These are phyloP conservation scores for Phyllosticta paracitricarpa DNA, from an alignment of 2,329 filamentous ascomycete species.

Conservation along the genomic window DNA sequence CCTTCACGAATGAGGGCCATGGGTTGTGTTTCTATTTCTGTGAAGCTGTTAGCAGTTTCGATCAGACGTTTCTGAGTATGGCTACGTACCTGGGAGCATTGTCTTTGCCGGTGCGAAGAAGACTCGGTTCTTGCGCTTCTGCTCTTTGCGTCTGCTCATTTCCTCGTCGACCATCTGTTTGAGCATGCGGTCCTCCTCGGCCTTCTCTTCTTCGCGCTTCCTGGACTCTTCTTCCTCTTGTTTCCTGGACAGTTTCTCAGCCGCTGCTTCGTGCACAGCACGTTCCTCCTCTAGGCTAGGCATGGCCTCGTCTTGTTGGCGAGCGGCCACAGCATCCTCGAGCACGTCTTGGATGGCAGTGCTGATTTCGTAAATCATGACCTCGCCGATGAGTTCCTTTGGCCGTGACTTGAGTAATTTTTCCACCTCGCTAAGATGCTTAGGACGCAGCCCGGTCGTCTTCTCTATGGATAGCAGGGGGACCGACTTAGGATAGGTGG, in stretches of 20 bases:
- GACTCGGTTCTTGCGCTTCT: slow-evolving; percentile 44
- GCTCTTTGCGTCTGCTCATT: slow-evolving; percentile 56
- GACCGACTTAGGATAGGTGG: slow-evolving; percentile 80
- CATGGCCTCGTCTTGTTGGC: slow-evolving; percentile 63
- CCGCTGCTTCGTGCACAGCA: slow-evolving; percentile 66
- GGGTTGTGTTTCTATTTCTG: slow-evolving; percentile 46
- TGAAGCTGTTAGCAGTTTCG: slow-evolving; percentile 60
- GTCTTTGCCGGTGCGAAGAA: slow-evolving; percentile 24
- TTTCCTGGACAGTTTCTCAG: slow-evolving; percentile 47
- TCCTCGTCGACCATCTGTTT: slow-evolving; percentile 65
- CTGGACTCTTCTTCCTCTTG: slow-evolving; percentile 33
- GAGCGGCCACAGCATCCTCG: slow-evolving; percentile 73
- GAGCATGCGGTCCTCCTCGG: slow-evolving; percentile 62
- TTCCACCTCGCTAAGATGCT: slow-evolving; percentile 60
- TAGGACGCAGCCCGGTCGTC: slow-evolving; percentile 55
- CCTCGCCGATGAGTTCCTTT: slow-evolving; percentile 51
- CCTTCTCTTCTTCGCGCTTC: slow-evolving; percentile 36
- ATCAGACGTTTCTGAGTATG: slow-evolving; percentile 46
- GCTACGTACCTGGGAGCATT: not conserved
- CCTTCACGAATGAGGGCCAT: slow-evolving; percentile 27
- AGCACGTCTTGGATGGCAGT: slow-evolving; percentile 57
- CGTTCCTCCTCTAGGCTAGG: slow-evolving; percentile 86
- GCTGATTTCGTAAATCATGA: slow-evolving; percentile 56
- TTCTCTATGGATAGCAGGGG: slow-evolving; percentile 63
- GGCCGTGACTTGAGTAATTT: slow-evolving; percentile 60